phyloP scores from a whole-genome alignment of 805 yeast species.

The Yarrowia sp. region DNA sequence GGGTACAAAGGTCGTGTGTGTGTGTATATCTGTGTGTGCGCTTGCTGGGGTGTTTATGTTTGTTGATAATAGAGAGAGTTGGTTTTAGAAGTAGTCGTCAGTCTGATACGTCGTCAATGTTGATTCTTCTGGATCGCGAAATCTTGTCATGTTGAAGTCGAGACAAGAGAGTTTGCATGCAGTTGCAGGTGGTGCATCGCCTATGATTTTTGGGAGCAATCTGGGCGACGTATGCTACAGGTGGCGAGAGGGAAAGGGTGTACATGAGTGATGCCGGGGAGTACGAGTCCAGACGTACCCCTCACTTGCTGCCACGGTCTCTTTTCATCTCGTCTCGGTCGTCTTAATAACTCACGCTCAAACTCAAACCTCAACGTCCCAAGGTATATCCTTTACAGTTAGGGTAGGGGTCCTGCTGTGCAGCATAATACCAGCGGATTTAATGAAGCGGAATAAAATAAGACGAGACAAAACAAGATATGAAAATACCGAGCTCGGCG shows the following conservation, averaged over 20 bases:
- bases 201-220: not conserved
- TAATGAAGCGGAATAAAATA: not conserved
- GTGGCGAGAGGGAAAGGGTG: not conserved
- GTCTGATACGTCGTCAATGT: too few relatives aligned
- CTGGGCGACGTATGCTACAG: not conserved
- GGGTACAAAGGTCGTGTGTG: not conserved
- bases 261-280: too few relatives aligned
- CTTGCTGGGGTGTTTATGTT: too few relatives aligned
- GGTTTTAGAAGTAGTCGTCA: too few relatives aligned
- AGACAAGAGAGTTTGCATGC: not conserved
- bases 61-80: too few relatives aligned
- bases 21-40: not conserved
- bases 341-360: not conserved
- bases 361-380: not conserved
- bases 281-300: too few relatives aligned
- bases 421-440: too few relatives aligned
- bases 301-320: too few relatives aligned
- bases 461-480: not conserved
- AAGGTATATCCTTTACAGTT: not conserved
- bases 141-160: conserved; percentile 1
- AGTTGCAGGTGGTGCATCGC: not conserved
- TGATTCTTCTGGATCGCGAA: not conserved
- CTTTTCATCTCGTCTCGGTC: too few relatives aligned
- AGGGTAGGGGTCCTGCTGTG: not conserved
- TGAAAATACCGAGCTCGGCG: too few relatives aligned